These are phyloP conservation scores for Aspergillus saccharolyticus DNA, from an alignment of 495 filamentous ascomycete genomes.

Conservation along the genomic window DNA sequence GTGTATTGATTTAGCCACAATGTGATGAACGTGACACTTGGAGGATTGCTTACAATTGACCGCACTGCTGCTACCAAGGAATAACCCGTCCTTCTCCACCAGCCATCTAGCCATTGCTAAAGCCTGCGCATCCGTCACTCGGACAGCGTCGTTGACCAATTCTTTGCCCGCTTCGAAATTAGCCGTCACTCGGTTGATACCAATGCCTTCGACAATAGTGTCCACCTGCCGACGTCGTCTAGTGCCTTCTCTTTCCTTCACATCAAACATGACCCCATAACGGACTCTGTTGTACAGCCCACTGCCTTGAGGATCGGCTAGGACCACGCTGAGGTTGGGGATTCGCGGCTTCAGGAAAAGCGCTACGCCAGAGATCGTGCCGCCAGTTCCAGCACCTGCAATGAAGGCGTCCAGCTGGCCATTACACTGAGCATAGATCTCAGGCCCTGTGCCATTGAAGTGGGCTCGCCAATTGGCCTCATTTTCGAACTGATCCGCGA, in stretches of 20 bases:
- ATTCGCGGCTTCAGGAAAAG: slow-evolving; percentile 70
- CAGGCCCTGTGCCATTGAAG: slow-evolving; percentile 75
- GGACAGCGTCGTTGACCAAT: slow-evolving; percentile 82
- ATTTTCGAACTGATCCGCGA: slow-evolving; percentile 96
- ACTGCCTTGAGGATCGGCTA: slow-evolving; percentile 93
- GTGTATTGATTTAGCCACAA: slow-evolving; percentile 8
- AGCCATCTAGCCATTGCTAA: slow-evolving; percentile 90
- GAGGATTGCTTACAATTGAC: slow-evolving; percentile 70
- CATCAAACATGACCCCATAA: slow-evolving; percentile 92
- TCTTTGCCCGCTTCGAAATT: slow-evolving; percentile 86
- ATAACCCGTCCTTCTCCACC: slow-evolving; percentile 93
- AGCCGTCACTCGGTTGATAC: slow-evolving; percentile 83
- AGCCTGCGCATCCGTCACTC: slow-evolving; percentile 89
- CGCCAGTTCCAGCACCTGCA: slow-evolving; percentile 91
- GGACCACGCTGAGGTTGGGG: slow-evolving; percentile 62
- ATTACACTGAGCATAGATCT: slow-evolving; percentile 75
- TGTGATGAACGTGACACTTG: slow-evolving; percentile 7
- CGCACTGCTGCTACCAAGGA: slow-evolving; percentile 87
- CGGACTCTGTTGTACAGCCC: slow-evolving; percentile 86
- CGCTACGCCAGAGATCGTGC: slow-evolving; percentile 85
- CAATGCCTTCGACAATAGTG: slow-evolving; percentile 93
- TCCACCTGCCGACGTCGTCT: slow-evolving; percentile 85
- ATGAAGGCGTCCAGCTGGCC: slow-evolving; percentile 84
- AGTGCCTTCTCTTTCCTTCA: slow-evolving; percentile 84
- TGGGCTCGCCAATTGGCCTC: slow-evolving; percentile 83